Conservation (phyloP, 768 basidiomycete genomes). For the Daedalea quercina region DNA sequence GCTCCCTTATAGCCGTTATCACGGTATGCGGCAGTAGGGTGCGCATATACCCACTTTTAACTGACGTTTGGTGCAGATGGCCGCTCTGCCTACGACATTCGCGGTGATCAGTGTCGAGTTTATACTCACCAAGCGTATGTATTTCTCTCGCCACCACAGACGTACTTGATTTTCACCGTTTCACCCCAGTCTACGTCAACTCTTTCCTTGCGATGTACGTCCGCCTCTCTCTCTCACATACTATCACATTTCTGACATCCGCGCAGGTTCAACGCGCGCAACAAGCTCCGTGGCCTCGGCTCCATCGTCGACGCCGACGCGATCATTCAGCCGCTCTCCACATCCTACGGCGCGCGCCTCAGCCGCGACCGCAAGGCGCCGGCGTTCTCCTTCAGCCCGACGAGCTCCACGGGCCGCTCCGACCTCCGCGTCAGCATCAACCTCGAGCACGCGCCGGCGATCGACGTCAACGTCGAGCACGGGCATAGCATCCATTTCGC, state of each 20-base stretch:
- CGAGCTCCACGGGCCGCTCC: neutral
- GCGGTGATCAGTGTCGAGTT: slow-evolving; percentile 13
- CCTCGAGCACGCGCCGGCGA: neutral
- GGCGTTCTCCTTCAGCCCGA: neutral
- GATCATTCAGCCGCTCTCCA: neutral
- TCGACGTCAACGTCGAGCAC: neutral
- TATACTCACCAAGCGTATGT: slow-evolving; percentile 13
- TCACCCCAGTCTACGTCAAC: slow-evolving; percentile 14
- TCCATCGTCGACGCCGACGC: neutral
- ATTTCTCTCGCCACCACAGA: neutral
- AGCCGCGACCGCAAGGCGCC: neutral
- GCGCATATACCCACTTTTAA: neutral
- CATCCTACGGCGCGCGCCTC: neutral
- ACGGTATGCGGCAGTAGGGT: slow-evolving; percentile 3
- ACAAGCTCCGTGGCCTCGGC: neutral
- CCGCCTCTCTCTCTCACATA: neutral
- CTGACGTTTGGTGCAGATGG: slow-evolving; percentile 7
- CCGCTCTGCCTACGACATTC: slow-evolving; percentile 11
- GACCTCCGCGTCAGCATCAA: neutral
- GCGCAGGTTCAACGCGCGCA: slow-evolving; percentile 15
- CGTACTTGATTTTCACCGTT: neutral
- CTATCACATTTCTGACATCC: neutral
- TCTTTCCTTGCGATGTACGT: slow-evolving; percentile 16
- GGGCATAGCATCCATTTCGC: neutral
- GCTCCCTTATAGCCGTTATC: slow-evolving; percentile 8